Evolutionary conservation across 139 green algal species (phyloP).

Genomic region (Choricystis sp.): DNA sequence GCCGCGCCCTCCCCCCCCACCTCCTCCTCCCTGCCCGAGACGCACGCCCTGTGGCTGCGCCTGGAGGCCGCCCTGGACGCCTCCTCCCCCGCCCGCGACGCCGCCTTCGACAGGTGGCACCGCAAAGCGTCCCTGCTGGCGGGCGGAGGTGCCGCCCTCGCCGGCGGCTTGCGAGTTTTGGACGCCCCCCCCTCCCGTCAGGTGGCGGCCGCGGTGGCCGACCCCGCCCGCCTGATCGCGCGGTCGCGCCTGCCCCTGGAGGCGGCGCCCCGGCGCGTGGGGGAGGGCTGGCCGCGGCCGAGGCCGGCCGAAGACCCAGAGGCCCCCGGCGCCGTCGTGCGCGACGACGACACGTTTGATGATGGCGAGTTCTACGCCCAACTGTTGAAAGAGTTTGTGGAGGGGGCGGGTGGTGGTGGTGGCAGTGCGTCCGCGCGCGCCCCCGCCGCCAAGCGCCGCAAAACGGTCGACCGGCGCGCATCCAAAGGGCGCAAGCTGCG

Average conservation of each 20-base stretch:
- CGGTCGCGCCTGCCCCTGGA: conserved; percentile 23
- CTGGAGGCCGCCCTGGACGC: conserved; percentile 8
- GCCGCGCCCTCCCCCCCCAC: not conserved
- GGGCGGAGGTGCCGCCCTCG: conserved; percentile 11
- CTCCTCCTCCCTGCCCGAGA: not conserved
- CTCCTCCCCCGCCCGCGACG: conserved; percentile 42
- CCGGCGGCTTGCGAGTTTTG: conserved; percentile 38
- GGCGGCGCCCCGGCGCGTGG: not conserved
- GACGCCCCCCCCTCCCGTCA: conserved; percentile 54
- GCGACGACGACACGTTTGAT: conserved; percentile 68
- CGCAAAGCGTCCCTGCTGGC: conserved; percentile 42
- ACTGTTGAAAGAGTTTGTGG: conserved; percentile 80
- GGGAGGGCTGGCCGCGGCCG: too few relatives aligned
- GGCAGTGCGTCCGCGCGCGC: not conserved
- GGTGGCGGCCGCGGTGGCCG: conserved; percentile 24
- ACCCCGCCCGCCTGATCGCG: conserved; percentile 21
- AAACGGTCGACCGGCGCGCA: conserved; percentile 66
- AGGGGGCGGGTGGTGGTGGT: conserved; percentile 10
- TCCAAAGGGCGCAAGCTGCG: conserved; percentile 82
- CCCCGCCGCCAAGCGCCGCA: conserved; percentile 46
- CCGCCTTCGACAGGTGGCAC: conserved; percentile 65
- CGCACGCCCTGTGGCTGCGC: conserved; percentile 18
- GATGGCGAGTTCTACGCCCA: conserved; percentile 84
- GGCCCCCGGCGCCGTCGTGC: conserved; percentile 2
- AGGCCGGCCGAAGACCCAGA: too few relatives aligned